These are phyloP conservation scores for Claviceps paspali DNA, from an alignment of 2,329 filamentous ascomycete species.

Conservation along the genomic window DNA sequence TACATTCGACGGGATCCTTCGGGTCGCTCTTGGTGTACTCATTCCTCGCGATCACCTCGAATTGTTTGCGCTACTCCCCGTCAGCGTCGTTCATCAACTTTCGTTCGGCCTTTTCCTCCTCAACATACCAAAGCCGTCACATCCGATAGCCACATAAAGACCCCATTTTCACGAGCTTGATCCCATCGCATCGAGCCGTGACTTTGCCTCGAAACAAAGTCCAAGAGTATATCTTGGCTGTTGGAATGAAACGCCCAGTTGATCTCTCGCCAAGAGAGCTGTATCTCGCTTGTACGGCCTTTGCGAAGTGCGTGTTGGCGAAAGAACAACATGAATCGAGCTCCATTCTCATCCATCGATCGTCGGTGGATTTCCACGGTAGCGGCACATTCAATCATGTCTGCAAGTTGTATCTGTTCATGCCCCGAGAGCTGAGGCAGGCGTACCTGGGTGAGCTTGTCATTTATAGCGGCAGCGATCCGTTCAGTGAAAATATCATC, in stretches of 20 bases:
- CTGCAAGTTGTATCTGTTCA: slow-evolving; percentile 72
- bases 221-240: slow-evolving; percentile 78
- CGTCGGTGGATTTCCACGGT: slow-evolving; percentile 74
- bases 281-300: slow-evolving; percentile 45
- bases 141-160: slow-evolving; percentile 92
- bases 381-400: slow-evolving; percentile 72
- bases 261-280: slow-evolving; percentile 65
- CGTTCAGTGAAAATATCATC: slow-evolving; percentile 50
- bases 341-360: slow-evolving; percentile 81
- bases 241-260: slow-evolving; percentile 73
- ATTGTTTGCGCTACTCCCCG: slow-evolving; percentile 38
- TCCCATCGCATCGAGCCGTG: slow-evolving; percentile 72
- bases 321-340: slow-evolving; percentile 77
- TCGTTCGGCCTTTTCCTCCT: no score
- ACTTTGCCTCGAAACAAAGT: slow-evolving; percentile 68
- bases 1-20: slow-evolving; percentile 83
- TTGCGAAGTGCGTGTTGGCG: slow-evolving; percentile 62
- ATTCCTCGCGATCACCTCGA: slow-evolving; percentile 81
- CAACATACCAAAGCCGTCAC: slow-evolving; percentile 54
- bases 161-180: slow-evolving; percentile 68
- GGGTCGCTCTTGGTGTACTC: slow-evolving; percentile 81
- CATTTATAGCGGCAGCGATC: slow-evolving; percentile 54
- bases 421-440: slow-evolving; percentile 68
- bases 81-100: slow-evolving; percentile 3
- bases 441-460: slow-evolving; percentile 59